A percentile compares a stretch with the other conserved stretches of the same genome.
phyloP scores from a whole-genome alignment of 1,284 basidiomycete genomes.

The Omphalotus olearius region DNA sequence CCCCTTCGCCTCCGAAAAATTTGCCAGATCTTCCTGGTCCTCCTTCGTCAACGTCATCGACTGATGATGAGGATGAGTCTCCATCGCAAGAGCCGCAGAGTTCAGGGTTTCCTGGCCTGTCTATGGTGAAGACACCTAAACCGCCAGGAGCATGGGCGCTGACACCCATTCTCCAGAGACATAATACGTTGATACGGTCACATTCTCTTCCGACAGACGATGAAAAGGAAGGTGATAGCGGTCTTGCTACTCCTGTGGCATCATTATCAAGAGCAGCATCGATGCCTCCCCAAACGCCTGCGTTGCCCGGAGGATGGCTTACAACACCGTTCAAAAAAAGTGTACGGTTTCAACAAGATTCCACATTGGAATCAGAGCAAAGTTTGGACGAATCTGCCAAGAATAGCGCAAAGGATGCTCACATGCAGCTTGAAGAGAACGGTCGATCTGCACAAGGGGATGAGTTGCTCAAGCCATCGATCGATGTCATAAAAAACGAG shows the following conservation, averaged over 20 bases:
- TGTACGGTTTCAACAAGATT: slow-evolving; percentile 55
- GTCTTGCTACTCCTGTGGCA: slow-evolving; percentile 38
- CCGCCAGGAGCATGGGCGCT: slow-evolving; percentile 68
- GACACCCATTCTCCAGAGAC: slow-evolving; percentile 44
- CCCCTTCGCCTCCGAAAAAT: slow-evolving; percentile 56
- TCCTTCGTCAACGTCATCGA: slow-evolving; percentile 49
- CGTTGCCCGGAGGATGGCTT: slow-evolving; percentile 68
- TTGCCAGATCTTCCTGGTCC: slow-evolving; percentile 57
- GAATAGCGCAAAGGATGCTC: not conserved
- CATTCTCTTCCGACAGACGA: slow-evolving; percentile 22
- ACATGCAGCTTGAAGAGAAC: too few species aligned
- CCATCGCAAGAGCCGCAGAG: slow-evolving; percentile 12
- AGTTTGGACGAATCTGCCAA: slow-evolving; percentile 7
- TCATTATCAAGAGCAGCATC: slow-evolving; percentile 40
- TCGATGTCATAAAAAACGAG: not conserved
- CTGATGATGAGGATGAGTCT: slow-evolving; percentile 22
- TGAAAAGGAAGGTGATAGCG: slow-evolving; percentile 21
- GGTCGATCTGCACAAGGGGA: not conserved
- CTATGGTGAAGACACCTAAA: slow-evolving; percentile 54
- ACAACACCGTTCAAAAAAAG: slow-evolving; percentile 57
- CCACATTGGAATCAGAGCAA: slow-evolving; percentile 32
- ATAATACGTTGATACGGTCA: slow-evolving; percentile 21
- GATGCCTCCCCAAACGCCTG: slow-evolving; percentile 54
- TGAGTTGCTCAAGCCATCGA: too few species aligned
- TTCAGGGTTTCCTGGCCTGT: slow-evolving; percentile 23